Evolutionary conservation across 352 stramenopile genomes (phyloP).

Genomic region (Globisporangium barbulae): DNA sequence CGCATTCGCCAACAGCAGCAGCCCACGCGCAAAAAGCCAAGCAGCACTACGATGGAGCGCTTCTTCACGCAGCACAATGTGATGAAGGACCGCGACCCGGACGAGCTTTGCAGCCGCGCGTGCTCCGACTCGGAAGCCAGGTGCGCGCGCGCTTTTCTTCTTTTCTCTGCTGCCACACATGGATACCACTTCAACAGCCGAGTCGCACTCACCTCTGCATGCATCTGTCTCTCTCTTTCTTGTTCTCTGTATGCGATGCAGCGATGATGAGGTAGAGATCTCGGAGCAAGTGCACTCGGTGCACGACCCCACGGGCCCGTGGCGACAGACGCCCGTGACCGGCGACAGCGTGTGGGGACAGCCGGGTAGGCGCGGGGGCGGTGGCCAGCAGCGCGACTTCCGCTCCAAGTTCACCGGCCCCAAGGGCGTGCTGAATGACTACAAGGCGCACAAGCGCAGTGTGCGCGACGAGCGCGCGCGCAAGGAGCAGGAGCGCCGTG

Average conservation of each 20-base stretch:
- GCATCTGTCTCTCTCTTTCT: not conserved
- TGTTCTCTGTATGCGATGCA: slow-evolving; percentile 14
- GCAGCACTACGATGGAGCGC: slow-evolving; percentile 48
- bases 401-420: slow-evolving; percentile 65
- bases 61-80: slow-evolving; percentile 82
- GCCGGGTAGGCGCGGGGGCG: slow-evolving; percentile 18
- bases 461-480: slow-evolving; percentile 47
- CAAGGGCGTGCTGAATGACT: slow-evolving; percentile 82
- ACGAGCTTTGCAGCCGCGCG: slow-evolving; percentile 44
- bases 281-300: slow-evolving; percentile 66
- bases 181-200: not conserved
- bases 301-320: slow-evolving; percentile 64
- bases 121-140: slow-evolving; percentile 78
- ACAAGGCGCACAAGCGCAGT: slow-evolving; percentile 72
- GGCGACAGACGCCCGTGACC: slow-evolving; percentile 44
- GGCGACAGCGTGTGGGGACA: slow-evolving; percentile 46
- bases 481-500: slow-evolving; percentile 48
- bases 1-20: slow-evolving; percentile 5
- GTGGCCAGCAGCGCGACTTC: slow-evolving; percentile 44
- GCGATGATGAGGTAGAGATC: slow-evolving; percentile 49
- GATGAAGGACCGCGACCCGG: slow-evolving; percentile 63
- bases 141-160: slow-evolving; percentile 23
- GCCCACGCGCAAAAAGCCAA: slow-evolving; percentile 7
- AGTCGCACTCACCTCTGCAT: not conserved
- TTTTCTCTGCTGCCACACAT: slow-evolving; percentile 2